These are phyloP conservation scores for Pneumocystis carinii DNA, from an alignment of 1,139 yeast genomes.

Conservation along the genomic window DNA sequence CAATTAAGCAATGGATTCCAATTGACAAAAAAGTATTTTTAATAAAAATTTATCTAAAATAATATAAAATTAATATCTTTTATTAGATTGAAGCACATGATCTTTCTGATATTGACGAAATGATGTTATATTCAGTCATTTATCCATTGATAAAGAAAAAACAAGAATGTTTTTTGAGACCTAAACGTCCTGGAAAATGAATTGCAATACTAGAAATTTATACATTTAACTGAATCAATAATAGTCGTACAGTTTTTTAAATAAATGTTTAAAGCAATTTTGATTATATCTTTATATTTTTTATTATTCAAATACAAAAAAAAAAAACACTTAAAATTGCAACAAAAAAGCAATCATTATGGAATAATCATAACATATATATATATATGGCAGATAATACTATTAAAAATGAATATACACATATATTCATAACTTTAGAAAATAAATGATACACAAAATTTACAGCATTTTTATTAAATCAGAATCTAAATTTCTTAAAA, in stretches of 20 bases:
- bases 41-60: neutral
- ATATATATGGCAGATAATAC: too few relatives aligned
- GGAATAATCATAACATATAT: too few relatives aligned
- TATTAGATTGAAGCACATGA: constrained; percentile 22
- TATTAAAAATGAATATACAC: too few relatives aligned
- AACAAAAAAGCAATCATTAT: too few relatives aligned
- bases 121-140: constrained; percentile 15
- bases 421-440: too few relatives aligned
- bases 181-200: constrained; percentile 25
- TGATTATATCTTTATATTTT: too few relatives aligned
- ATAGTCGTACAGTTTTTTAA: neutral
- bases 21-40: constrained; percentile 18
- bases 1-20: constrained; percentile 17
- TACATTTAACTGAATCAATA: neutral
- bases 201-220: neutral
- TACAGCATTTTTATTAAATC: neutral
- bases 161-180: constrained; percentile 20
- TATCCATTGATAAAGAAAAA: constrained; percentile 15
- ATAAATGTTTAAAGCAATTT: too few relatives aligned
- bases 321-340: neutral
- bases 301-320: neutral
- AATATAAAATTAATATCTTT: constrained; percentile 7
- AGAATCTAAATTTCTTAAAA: neutral
- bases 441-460: too few relatives aligned
- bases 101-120: constrained; percentile 18